phyloP scores from a whole-genome alignment of 2,329 filamentous ascomycete genomes.

The Arthrobotrys sphaeroides region DNA sequence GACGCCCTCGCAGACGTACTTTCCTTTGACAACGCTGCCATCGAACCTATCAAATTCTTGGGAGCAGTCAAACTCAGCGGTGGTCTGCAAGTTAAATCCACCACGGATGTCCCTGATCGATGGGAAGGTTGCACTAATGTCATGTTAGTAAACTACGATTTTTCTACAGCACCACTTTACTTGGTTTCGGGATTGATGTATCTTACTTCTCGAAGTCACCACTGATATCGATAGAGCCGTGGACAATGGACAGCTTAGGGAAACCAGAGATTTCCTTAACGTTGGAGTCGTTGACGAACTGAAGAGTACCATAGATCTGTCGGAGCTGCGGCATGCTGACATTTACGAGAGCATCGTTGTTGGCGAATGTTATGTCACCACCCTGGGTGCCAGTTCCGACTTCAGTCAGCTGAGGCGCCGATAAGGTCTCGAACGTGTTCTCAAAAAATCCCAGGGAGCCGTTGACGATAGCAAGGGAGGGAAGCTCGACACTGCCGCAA shows the following conservation, averaged over 20 bases:
- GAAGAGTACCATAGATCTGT: constrained; percentile 78
- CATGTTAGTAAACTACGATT: constrained; percentile 59
- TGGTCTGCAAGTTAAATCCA: constrained; percentile 75
- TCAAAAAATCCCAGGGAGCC: constrained; percentile 85
- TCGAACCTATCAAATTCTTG: constrained; percentile 64
- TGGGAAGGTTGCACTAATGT: constrained; percentile 74
- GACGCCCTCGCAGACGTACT: constrained; percentile 47
- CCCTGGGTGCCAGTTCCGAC: constrained; percentile 64
- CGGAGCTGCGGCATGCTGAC: constrained; percentile 76
- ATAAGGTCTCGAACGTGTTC: constrained; percentile 73
- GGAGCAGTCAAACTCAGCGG: constrained; percentile 70
- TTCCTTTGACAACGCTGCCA: constrained; percentile 60
- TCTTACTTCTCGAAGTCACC: constrained; percentile 84
- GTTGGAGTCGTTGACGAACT: constrained; percentile 88
- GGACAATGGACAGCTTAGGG: constrained; percentile 73
- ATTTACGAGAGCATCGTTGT: constrained; percentile 73
- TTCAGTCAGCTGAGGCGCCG: constrained; percentile 75
- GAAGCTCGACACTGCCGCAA: constrained; percentile 76
- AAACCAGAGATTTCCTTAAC: constrained; percentile 74
- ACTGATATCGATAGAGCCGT: constrained; percentile 83
- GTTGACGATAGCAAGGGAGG: constrained; percentile 76
- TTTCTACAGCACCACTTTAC: background rate
- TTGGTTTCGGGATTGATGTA: background rate
- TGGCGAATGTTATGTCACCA: constrained; percentile 71
- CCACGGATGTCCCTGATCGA: constrained; percentile 74